Evolutionary conservation across 257 asterid species (phyloP), one percentile per base, ranked within the genome.

Genomic region (Solanum chilense): DNA sequence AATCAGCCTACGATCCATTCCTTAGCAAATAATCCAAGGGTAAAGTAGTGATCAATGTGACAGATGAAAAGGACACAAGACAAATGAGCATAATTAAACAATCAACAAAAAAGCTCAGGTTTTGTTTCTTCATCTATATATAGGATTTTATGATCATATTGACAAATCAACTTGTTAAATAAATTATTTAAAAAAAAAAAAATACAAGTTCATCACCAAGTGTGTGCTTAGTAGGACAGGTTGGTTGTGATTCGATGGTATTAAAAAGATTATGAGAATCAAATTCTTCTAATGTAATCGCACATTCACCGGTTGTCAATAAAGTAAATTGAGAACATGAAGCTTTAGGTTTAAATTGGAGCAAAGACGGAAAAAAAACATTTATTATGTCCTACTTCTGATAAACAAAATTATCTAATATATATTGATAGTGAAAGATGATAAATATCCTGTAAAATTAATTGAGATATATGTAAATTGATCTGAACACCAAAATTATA

Each of bases 61-160:
- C 27, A 29, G 15, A 49, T 49, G 45, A 81, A 49, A 81, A 49
- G 39, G 69, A 81, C 69, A 81, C 85, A 81, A 47, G 85, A 49
- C 45, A 18, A 81, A 49, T 21, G 68, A 81, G 33, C 85, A 14
- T 29, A 29, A 81, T 49, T 49, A 81, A 81, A 49, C 85, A 49
- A 81, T 49, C 44, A 81, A 49, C 45, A 18, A 49, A 49, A 44
- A 5, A 1, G 2, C 29, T 47, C 12, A 60, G 35, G 42, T 80
- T 80, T 80, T 47, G 44, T 3, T 80, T 47, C 85, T 29, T 80
- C 47, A 80, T 45, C 44, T 16, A 47, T 49, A 27, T 27, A 47
- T 47, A 80, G 21, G 69, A n/a, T 29, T 81, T 49, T 31, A 49
- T 29, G 8, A 81, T 23, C 6, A 49, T 81, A 81, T 81, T 29